A percentile compares a stretch with the other conserved stretches of the same genome.
These are phyloP conservation scores for Lichenothelia convexa DNA, from an alignment of 495 filamentous ascomycete genomes.

Conservation along the genomic window DNA sequence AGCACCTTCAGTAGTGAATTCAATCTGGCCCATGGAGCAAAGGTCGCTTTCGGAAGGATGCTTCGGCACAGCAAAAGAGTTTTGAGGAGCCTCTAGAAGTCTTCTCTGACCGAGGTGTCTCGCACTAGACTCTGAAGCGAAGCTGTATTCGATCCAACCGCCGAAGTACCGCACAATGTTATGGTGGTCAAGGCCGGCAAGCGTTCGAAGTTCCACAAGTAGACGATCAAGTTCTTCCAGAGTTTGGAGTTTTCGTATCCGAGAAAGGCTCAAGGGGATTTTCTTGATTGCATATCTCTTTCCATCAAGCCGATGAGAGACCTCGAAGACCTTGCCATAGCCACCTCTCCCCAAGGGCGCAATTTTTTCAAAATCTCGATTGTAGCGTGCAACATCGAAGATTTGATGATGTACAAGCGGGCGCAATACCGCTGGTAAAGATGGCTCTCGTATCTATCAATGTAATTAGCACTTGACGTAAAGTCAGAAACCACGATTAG, in stretches of 20 bases:
- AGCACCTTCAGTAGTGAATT: too few species aligned
- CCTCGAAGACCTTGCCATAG: slow-evolving; percentile 25
- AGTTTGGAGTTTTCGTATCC: slow-evolving; percentile 14
- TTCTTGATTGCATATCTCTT: slow-evolving; percentile 27
- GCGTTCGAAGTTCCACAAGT: slow-evolving; percentile 19
- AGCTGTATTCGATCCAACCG: slow-evolving; percentile 23
- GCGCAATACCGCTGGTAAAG: slow-evolving; percentile 1
- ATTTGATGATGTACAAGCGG: slow-evolving; percentile 8
- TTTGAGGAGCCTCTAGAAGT: too few species aligned
- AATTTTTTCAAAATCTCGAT: slow-evolving; percentile 17
- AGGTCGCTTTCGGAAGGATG: too few species aligned
- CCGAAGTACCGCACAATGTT: slow-evolving; percentile 23
- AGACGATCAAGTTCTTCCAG: slow-evolving; percentile 17
- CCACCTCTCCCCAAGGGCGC: slow-evolving; percentile 24
- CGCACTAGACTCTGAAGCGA: too few species aligned
- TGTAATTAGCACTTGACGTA: too few species aligned
- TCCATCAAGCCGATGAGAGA: slow-evolving; percentile 19
- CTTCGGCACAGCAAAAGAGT: too few species aligned
- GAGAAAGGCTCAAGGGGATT: slow-evolving; percentile 15
- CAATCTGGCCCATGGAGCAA: too few species aligned
- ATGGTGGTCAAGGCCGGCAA: slow-evolving; percentile 19
- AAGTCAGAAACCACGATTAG: too few species aligned
- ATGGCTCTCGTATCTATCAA: too few species aligned
- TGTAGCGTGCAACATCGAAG: slow-evolving; percentile 12
- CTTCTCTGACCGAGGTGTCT: too few species aligned